These are phyloP conservation scores for Fomitopsis schrenkii DNA, from an alignment of 1,284 basidiomycete species.

Conservation along the genomic window DNA sequence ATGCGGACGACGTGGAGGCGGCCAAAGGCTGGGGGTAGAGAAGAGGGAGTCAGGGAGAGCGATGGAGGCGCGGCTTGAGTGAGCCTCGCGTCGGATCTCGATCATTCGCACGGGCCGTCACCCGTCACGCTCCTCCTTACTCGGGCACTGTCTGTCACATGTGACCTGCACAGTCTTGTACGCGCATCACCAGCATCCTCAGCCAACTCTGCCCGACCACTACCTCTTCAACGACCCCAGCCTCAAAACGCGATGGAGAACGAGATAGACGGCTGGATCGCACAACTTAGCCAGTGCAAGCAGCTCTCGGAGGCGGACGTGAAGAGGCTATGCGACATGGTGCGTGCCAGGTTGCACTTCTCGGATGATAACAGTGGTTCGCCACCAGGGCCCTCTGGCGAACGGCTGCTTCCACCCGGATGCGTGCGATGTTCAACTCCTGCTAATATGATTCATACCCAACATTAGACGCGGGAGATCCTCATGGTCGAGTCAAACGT, in stretches of 20 bases:
- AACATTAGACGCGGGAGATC: conserved; percentile 86
- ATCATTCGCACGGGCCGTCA: conserved; percentile 6
- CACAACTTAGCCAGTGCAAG: conserved; percentile 97
- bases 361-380: conserved; percentile 26
- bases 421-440: neutral
- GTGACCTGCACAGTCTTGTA: conserved; percentile 13
- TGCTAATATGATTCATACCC: conserved; percentile 18
- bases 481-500: conserved; percentile 98
- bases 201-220: conserved; percentile 12
- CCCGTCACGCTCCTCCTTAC: neutral
- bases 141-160: neutral
- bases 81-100: conserved; percentile 1
- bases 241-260: conserved; percentile 54
- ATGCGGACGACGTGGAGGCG: neutral
- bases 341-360: conserved; percentile 36
- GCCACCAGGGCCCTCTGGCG: conserved; percentile 17
- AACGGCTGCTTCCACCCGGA: conserved; percentile 4
- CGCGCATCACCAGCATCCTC: conserved; percentile 23
- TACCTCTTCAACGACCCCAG: conserved; percentile 4
- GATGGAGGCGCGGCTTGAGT: neutral
- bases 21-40: conserved; percentile 1
- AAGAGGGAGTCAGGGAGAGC: neutral
- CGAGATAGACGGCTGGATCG: conserved; percentile 94
- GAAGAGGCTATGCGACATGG: conserved; percentile 99
- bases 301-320: conserved; percentile 95